A percentile compares a stretch with the other conserved stretches of the same genome.
These are phyloP conservation scores for Cucumis hystrix DNA, from an alignment of 306 rosid genomes.

Conservation along the genomic window DNA sequence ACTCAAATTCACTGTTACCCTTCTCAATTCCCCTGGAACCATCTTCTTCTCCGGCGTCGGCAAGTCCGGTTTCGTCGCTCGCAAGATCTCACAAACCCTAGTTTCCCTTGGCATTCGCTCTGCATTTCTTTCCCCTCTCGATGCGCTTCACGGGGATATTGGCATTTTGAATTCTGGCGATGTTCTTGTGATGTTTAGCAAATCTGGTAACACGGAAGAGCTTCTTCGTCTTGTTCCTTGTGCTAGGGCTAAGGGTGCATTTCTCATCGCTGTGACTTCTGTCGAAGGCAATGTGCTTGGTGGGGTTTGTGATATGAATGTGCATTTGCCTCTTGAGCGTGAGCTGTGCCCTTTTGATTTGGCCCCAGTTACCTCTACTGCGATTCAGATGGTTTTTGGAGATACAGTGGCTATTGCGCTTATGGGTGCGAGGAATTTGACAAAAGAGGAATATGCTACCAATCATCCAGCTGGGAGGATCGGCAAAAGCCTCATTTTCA, in stretches of 20 bases:
- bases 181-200: conserved; percentile 70
- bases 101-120: conserved; percentile 84
- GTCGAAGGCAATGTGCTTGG: conserved; percentile 39
- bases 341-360: conserved; percentile 86
- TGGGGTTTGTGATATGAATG: conserved; percentile 58
- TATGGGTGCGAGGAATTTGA: conserved; percentile 75
- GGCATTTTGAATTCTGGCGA: conserved; percentile 51
- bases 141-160: conserved; percentile 97
- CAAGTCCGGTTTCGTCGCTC: conserved; percentile 91
- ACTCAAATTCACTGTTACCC: conserved; percentile 58
- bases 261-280: conserved; percentile 59
- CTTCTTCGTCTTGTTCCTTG: conserved; percentile 83
- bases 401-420: conserved; percentile 94
- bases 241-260: conserved; percentile 65
- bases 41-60: conserved; percentile 91
- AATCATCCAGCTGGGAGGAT: conserved; percentile 95
- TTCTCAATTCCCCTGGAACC: conserved; percentile 62
- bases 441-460: conserved; percentile 74
- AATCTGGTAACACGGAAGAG: conserved; percentile 87
- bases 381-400: conserved; percentile 94
- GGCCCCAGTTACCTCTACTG: conserved; percentile 98
- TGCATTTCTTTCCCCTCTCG: conserved; percentile 71
- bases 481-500: conserved; percentile 91
- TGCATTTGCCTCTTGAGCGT: conserved; percentile 77
- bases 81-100: conserved; percentile 91